Evolutionary conservation across 2,329 filamentous ascomycete genomes (phyloP).

Genomic region (Sarocladium strictum): DNA sequence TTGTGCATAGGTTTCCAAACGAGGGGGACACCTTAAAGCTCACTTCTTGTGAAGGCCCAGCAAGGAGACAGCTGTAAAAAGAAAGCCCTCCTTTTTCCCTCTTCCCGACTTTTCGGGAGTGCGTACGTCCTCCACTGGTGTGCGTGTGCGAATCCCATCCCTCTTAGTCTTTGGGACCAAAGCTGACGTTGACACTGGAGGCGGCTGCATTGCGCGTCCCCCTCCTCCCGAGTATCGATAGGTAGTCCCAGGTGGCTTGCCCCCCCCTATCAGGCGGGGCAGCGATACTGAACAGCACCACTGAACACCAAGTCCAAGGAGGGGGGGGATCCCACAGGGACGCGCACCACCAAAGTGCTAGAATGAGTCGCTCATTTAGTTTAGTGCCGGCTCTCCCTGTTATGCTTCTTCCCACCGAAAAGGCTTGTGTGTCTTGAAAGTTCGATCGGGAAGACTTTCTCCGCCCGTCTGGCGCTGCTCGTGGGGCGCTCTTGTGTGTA

Average conservation of each 20-base stretch:
- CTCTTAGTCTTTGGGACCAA: neutral
- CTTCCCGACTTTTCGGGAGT: neutral
- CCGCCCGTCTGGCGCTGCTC: neutral
- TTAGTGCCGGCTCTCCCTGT: neutral
- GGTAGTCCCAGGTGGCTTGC: no score
- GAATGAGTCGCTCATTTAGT: neutral
- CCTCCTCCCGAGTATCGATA: neutral
- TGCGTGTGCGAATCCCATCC: no score
- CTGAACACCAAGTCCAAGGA: neutral
- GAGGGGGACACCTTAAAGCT: neutral
- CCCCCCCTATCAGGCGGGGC: neutral
- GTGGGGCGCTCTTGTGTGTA: neutral
- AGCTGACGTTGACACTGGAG: conserved; percentile 5
- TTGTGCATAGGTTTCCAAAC: neutral
- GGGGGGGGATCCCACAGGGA: neutral
- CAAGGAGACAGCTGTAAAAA: no score
- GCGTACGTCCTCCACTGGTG: neutral
- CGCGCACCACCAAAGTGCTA: neutral
- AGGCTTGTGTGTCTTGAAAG: neutral
- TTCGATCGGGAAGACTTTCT: neutral
- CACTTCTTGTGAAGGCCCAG: neutral
- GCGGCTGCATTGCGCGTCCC: conserved; percentile 8
- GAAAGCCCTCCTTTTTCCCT: neutral
- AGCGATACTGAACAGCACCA: neutral
- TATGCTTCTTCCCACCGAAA: conserved; percentile 3